These are phyloP conservation scores for Fusarium sulawesiense DNA, from an alignment of 2,329 filamentous ascomycete genomes.

Conservation along the genomic window DNA sequence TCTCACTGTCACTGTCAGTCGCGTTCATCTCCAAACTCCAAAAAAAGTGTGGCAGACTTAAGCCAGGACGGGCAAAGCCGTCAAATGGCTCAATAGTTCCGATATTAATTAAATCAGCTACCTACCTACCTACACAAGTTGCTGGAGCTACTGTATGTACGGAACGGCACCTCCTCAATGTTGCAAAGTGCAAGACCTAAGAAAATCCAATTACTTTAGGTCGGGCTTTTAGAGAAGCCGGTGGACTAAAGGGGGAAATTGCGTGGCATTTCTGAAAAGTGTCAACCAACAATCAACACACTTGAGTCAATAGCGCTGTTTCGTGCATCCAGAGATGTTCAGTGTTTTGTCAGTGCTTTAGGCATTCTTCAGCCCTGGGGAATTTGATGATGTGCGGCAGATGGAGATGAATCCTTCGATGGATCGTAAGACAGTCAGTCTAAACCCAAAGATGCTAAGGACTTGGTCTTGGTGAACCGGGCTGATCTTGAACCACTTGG, in stretches of 20 bases:
- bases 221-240: constrained; percentile 1
- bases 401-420: constrained; percentile 4
- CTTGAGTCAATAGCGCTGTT: constrained; percentile 7
- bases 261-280: constrained; percentile 19
- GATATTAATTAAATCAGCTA: constrained; percentile 15
- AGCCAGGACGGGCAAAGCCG: constrained; percentile 30
- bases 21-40: constrained; percentile 9
- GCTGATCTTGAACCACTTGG: constrained; percentile 7
- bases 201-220: constrained; percentile 5
- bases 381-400: constrained; percentile 13
- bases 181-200: constrained; percentile 3
- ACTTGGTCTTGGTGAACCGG: constrained; percentile 18
- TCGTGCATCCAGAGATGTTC: neutral
- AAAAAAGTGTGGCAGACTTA: constrained; percentile 29
- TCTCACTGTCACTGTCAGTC: neutral
- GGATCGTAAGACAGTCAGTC: neutral
- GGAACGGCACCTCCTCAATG: constrained; percentile 3
- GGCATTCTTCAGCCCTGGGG: constrained; percentile 19
- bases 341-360: neutral
- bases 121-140: neutral
- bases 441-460: neutral
- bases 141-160: neutral
- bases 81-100: constrained; percentile 19
- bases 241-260: constrained; percentile 36
- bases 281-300: constrained; percentile 1